A percentile compares a stretch with the other conserved stretches of the same genome.
Evolutionary conservation across 805 yeast species (phyloP).

Genomic region (Saccharomycopsis fermentans): DNA sequence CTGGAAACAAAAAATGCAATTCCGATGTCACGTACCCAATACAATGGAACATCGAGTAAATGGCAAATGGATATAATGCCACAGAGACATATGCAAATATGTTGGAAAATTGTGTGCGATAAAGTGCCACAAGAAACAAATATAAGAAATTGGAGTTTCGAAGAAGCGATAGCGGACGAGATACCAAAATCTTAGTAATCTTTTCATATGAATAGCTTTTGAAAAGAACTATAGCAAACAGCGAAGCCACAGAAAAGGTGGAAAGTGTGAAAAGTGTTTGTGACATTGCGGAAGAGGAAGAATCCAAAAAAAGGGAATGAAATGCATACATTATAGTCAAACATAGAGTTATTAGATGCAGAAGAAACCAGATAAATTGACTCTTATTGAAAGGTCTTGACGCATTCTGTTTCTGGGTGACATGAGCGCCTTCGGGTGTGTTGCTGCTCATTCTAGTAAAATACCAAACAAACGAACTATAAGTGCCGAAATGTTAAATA

Average conservation of each 20-base stretch:
- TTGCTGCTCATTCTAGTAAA: not conserved
- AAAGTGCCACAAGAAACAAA: conserved; percentile 34
- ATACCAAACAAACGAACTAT: not conserved
- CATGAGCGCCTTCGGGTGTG: not conserved
- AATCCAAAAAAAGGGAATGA: not conserved
- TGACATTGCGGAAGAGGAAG: not conserved
- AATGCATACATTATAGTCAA: not conserved
- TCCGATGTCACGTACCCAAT: conserved; percentile 46
- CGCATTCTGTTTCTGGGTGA: not conserved
- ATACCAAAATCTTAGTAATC: conserved; percentile 23
- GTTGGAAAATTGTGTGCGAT: conserved; percentile 35
- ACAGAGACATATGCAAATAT: conserved; percentile 33
- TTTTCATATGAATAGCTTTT: conserved; percentile 30
- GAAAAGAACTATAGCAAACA: conserved; percentile 40
- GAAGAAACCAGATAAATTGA: not conserved
- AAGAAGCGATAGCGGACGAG: conserved; percentile 27
- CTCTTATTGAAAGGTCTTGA: not conserved
- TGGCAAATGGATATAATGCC: conserved; percentile 48
- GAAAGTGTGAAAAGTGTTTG: not conserved
- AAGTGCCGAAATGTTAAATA: not conserved
- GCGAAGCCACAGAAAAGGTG: not conserved
- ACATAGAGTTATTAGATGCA: not conserved
- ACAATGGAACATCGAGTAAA: conserved; percentile 57
- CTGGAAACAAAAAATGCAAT: not conserved
- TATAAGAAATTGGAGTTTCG: conserved; percentile 47